Evolutionary conservation across 2,329 filamentous ascomycete genomes (phyloP).

Genomic region (Nemania sp.): DNA sequence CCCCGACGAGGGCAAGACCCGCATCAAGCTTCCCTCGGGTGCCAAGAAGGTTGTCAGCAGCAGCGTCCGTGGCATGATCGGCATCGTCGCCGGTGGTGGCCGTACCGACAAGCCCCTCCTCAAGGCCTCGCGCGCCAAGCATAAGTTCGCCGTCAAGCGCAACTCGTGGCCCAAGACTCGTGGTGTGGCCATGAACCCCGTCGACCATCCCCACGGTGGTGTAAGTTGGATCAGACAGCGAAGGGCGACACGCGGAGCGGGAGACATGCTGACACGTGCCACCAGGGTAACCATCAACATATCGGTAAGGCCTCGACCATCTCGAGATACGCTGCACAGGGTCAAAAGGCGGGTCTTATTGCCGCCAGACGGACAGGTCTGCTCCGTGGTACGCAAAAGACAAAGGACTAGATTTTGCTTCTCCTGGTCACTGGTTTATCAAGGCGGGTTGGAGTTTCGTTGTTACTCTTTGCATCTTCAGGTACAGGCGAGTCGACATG

Average conservation of each 20-base stretch:
- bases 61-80: slow-evolving; percentile 95
- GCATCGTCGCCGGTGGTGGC: slow-evolving; percentile 98
- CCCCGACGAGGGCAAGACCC: slow-evolving; percentile 98
- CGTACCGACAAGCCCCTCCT: slow-evolving; percentile 99
- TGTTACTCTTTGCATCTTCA: slow-evolving; percentile 64
- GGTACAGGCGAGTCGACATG: slow-evolving; percentile 45
- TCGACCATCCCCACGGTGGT: slow-evolving; percentile 98
- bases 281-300: slow-evolving; percentile 98
- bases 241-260: background rate
- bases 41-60: slow-evolving; percentile 99
- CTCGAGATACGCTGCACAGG: slow-evolving; percentile 93
- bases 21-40: slow-evolving; percentile 98
- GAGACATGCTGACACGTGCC: slow-evolving; percentile 48
- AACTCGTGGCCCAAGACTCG: slow-evolving; percentile 99
- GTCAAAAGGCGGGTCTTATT: slow-evolving; percentile 99
- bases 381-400: slow-evolving; percentile 99
- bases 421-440: slow-evolving; percentile 50
- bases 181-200: slow-evolving; percentile 99
- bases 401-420: slow-evolving; percentile 79
- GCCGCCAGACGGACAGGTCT: slow-evolving; percentile 99
- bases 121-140: slow-evolving; percentile 99
- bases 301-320: slow-evolving; percentile 99
- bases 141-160: slow-evolving; percentile 99
- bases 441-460: slow-evolving; percentile 68
- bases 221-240: slow-evolving; percentile 50